Conservation (phyloP, 495 filamentous ascomycete species). For the Hypoxylon cercidicola region DNA sequence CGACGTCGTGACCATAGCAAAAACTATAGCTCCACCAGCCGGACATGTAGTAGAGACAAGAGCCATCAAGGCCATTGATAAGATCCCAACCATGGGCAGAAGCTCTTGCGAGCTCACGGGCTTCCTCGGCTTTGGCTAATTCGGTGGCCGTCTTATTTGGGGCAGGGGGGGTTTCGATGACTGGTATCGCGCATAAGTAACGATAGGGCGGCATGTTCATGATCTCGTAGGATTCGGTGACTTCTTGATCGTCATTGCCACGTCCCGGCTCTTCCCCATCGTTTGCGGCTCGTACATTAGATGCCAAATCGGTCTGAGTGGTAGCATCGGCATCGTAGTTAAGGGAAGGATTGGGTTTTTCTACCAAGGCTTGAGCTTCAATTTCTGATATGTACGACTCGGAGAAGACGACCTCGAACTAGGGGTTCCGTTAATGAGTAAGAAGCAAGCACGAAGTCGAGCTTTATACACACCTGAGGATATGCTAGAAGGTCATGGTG, state of each 20-base stretch:
- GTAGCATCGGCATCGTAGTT: conserved; percentile 45
- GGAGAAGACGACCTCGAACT: conserved; percentile 87
- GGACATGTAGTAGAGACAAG: conserved; percentile 88
- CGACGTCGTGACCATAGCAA: conserved; percentile 88
- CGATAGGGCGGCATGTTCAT: conserved; percentile 74
- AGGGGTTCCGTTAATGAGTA: conserved; percentile 23
- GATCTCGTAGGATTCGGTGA: conserved; percentile 71
- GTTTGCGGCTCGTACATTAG: conserved; percentile 44
- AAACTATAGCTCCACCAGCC: conserved; percentile 99
- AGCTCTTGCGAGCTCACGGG: conserved; percentile 85
- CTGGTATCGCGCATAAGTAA: conserved; percentile 88
- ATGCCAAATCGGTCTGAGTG: conserved; percentile 51
- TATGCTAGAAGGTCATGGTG: conserved; percentile 92
- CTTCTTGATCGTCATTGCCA: conserved; percentile 31
- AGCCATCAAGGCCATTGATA: conserved; percentile 84
- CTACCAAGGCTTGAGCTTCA: conserved; percentile 71
- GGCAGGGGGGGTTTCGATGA: conserved; percentile 64
- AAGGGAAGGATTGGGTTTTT: conserved; percentile 42
- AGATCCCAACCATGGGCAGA: conserved; percentile 88
- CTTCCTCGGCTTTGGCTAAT: conserved; percentile 75
- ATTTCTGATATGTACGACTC: conserved; percentile 76
- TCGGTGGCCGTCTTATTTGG: conserved; percentile 70
- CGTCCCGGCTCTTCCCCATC: conserved; percentile 29
- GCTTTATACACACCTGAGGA: conserved; percentile 75
- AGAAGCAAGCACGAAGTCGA: background rate